Conservation (phyloP, 2,329 filamentous ascomycete genomes). For the Cladophialophora bantiana region DNA sequence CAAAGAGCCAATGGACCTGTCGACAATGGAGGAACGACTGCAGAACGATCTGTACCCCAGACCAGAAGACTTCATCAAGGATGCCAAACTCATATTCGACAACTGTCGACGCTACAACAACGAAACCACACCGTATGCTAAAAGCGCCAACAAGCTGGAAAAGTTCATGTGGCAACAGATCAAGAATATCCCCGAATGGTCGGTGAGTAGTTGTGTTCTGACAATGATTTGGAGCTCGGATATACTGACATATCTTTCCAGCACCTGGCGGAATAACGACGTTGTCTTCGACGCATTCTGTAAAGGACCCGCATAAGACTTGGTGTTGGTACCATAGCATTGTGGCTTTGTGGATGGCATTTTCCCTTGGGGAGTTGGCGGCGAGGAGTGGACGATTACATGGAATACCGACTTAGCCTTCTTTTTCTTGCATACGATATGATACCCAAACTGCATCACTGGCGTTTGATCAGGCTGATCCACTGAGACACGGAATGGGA, state of each 20-base stretch:
- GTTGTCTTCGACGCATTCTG: neutral
- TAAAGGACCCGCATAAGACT: neutral
- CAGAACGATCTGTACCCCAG: conserved; percentile 90
- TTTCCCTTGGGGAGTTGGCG: neutral
- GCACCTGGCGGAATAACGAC: conserved; percentile 51
- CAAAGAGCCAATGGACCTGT: conserved; percentile 95
- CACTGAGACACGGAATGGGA: neutral
- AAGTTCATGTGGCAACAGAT: conserved; percentile 97
- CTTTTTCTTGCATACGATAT: conserved; percentile 4
- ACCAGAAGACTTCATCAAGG: conserved; percentile 89
- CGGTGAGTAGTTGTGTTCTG: conserved; percentile 52
- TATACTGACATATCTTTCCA: conserved; percentile 36
- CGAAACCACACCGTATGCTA: conserved; percentile 92
- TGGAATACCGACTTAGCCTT: neutral
- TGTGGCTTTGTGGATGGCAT: neutral
- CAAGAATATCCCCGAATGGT: conserved; percentile 92
- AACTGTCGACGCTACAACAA: conserved; percentile 98
- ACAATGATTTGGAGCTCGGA: neutral
- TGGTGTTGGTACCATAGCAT: neutral
- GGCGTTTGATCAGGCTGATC: conserved; percentile 2
- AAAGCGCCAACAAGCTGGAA: conserved; percentile 89
- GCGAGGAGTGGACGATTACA: neutral
- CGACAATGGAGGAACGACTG: conserved; percentile 93
- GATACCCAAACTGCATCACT: conserved; percentile 22
- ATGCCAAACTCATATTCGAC: conserved; percentile 87